Conservation (phyloP, 768 basidiomycete species). For the Mycena galopus region DNA sequence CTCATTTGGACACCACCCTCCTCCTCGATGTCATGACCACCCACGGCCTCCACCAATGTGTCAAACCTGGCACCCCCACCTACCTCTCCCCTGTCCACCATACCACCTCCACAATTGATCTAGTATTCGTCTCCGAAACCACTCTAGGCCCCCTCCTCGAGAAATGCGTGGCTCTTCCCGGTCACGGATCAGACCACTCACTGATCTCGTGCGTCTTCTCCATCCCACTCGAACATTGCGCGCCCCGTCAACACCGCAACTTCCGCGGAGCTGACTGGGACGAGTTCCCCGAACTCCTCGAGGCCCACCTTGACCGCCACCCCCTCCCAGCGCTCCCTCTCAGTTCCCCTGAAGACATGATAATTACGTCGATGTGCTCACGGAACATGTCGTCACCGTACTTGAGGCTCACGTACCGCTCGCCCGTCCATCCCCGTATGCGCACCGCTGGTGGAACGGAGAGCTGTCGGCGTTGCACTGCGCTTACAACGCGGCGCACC, state of each 20-base stretch:
- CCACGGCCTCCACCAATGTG: neutral
- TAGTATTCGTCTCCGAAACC: neutral
- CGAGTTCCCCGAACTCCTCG: neutral
- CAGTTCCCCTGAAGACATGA: neutral
- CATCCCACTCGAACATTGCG: neutral
- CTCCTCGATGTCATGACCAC: neutral
- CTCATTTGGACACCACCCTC: neutral
- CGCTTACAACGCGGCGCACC: constrained; percentile 2
- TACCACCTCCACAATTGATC: constrained; percentile 6
- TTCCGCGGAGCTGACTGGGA: constrained; percentile 11
- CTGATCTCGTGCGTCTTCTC: neutral
- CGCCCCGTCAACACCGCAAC: neutral
- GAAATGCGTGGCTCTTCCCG: constrained; percentile 7
- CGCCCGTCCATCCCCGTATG: neutral
- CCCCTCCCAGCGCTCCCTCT: constrained; percentile 1
- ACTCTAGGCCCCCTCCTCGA: neutral
- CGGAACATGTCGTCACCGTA: neutral
- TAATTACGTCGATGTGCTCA: neutral
- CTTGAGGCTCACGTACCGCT: too few relatives aligned
- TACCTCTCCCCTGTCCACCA: constrained; percentile 4
- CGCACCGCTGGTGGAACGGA: constrained; percentile 8
- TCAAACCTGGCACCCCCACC: constrained; percentile 7
- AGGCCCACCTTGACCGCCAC: neutral
- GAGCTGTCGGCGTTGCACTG: neutral
- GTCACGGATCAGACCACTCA: neutral